Percentiles rank a stretch among this genome's conserved stretches.
Conservation (phyloP, 768 basidiomycete genomes). For the Termitomyces sp. region DNA sequence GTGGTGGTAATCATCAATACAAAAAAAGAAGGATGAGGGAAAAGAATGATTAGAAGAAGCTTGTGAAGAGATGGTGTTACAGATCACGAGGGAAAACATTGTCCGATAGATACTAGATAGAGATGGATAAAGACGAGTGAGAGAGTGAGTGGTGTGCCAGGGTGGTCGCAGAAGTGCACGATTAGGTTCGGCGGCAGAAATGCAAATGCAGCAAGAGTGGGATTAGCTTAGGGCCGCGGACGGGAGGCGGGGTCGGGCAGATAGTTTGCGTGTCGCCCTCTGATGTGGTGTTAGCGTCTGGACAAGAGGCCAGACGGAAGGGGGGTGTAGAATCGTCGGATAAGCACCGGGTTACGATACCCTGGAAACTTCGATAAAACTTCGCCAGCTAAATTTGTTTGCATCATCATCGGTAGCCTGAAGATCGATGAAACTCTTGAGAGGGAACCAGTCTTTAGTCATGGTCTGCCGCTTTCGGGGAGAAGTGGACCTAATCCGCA, state of each 20-base stretch:
- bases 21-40: not conserved
- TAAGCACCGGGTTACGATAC: conserved; percentile 19
- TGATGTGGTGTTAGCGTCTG: no score
- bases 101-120: not conserved
- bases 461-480: conserved; percentile 11
- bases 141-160: not conserved
- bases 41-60: not conserved
- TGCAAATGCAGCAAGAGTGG: not conserved
- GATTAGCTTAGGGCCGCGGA: not conserved
- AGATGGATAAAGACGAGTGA: not conserved
- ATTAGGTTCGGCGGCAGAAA: not conserved
- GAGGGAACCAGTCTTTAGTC: conserved; percentile 47
- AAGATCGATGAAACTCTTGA: conserved; percentile 64
- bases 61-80: not conserved
- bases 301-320: no score
- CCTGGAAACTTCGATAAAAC: conserved; percentile 54
- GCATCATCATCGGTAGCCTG: conserved; percentile 33
- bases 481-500: conserved; percentile 2
- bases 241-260: not conserved
- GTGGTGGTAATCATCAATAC: not conserved
- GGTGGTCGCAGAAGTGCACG: not conserved
- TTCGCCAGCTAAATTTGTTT: conserved; percentile 51
- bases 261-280: not conserved
- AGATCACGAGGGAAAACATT: not conserved
- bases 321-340: no score